Conservation (phyloP, 1,284 basidiomycete genomes). For the Cutaneotrichosporon spelunceum region DNA sequence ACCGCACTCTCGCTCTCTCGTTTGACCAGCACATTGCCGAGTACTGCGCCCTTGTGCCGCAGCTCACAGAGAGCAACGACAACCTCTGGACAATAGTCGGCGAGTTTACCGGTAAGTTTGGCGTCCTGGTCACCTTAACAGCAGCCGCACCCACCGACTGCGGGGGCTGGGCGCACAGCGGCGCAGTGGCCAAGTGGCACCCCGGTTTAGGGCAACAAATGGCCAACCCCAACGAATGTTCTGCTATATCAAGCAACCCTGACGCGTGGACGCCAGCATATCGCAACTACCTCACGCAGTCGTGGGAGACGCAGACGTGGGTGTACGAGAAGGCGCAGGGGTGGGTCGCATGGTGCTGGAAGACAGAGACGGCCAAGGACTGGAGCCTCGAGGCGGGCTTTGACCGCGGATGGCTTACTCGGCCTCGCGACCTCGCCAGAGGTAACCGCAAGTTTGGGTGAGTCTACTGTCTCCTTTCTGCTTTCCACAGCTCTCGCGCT, state of each 20-base stretch:
- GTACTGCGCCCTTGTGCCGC: neutral
- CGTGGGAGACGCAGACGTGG: conserved; percentile 75
- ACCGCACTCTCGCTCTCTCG: conserved; percentile 31
- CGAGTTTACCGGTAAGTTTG: conserved; percentile 65
- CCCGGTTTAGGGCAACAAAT: conserved; percentile 53
- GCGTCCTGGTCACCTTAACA: neutral
- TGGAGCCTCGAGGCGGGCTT: conserved; percentile 57
- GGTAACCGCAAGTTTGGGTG: conserved; percentile 14
- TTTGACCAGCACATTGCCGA: conserved; percentile 35
- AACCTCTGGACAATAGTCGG: conserved; percentile 76
- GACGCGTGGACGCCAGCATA: conserved; percentile 68
- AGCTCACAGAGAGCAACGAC: conserved; percentile 31
- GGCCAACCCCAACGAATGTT: conserved; percentile 18
- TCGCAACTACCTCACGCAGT: conserved; percentile 71
- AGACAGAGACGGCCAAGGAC: conserved; percentile 59
- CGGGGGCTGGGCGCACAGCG: conserved; percentile 72
- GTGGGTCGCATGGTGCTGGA: conserved; percentile 47
- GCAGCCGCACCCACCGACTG: conserved; percentile 59
- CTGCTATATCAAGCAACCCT: conserved; percentile 58
- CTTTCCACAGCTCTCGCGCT: no score
- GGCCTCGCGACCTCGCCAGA: conserved; percentile 17
- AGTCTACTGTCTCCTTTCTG: neutral
- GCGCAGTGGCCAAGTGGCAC: conserved; percentile 74
- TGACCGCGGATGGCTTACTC: conserved; percentile 46
- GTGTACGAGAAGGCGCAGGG: conserved; percentile 49